Evolutionary conservation across 352 stramenopile species (phyloP).

Genomic region (Pythium periplocum): DNA sequence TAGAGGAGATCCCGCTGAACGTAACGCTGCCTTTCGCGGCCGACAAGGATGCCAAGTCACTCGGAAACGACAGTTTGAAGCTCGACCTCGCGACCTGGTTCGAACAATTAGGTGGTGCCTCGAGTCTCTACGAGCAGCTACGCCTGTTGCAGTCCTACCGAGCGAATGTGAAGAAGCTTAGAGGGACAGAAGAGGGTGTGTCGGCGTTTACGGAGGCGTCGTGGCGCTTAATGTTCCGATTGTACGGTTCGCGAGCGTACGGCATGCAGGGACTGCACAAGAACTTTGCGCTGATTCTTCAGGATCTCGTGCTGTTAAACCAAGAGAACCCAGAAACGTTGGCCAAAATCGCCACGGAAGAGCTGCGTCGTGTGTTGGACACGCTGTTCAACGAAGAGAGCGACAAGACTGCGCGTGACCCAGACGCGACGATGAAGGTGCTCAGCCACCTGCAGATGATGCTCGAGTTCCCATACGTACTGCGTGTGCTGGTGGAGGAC

Average conservation of each 20-base stretch:
- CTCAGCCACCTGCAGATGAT: conserved; percentile 58
- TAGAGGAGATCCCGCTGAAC: conserved; percentile 26
- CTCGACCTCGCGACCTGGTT: conserved; percentile 40
- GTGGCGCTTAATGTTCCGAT: conserved; percentile 54
- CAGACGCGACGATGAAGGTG: conserved; percentile 28
- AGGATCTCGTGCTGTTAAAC: conserved; percentile 10
- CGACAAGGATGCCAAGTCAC: conserved; percentile 17
- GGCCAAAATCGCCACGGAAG: conserved; percentile 19
- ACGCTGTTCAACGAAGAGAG: conserved; percentile 15
- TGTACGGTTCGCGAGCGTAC: conserved; percentile 33
- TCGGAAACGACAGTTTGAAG: conserved; percentile 7
- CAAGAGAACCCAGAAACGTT: conserved; percentile 1
- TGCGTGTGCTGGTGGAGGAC: conserved; percentile 21
- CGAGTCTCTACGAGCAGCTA: conserved; percentile 60
- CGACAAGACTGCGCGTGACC: neutral
- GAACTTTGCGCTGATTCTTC: conserved; percentile 46
- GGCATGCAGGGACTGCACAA: conserved; percentile 42
- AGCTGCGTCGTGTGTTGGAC: conserved; percentile 36
- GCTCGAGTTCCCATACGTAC: conserved; percentile 52
- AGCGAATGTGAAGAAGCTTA: conserved; percentile 38
- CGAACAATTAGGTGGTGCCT: conserved; percentile 20
- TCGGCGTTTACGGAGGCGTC: conserved; percentile 26
- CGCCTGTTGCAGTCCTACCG: conserved; percentile 71
- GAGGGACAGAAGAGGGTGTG: conserved; percentile 14
- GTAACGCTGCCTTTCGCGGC: conserved; percentile 28